Evolutionary conservation across 116 monocot genomes (phyloP), one percentile per base, ranked within the genome.

Genomic region (Dioscorea cayenensis): DNA sequence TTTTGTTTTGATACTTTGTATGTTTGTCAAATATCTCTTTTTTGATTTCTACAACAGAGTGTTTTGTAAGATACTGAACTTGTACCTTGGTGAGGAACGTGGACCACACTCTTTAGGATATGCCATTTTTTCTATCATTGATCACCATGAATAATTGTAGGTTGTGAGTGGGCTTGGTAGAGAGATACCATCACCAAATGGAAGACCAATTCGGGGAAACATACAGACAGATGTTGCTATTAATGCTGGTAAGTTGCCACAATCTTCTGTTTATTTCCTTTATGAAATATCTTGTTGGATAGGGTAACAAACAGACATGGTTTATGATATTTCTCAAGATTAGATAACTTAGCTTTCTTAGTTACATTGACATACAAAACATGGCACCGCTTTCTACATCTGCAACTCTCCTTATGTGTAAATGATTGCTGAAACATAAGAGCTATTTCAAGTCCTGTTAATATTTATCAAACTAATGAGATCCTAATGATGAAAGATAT

Each of bases 161-260:
- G 89, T 95, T 77, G 84, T 95, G 29, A 95, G 92, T 72, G 95
- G 95, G 49, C 75, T 95, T 65, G 85, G 92, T 17, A 85, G 95
- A 64, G 90, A 95, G 75, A 95, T 95, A 69, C 95, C 95, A 17
- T 95, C 95, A 18, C 92, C 86, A 71, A 87, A 85, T 79, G 92
- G 92, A 69, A 85, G 80, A 55, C 48, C 95, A 22, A 95, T 95
- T 78, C 79, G 85, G 61, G 95, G 95, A 74, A 90, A 85, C 36
- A 84, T 95, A 75, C 92, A 92, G 71, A 90, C 92, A 66, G 92
- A 95, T 82, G 92, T 92, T 49, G 84, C 95, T 74, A 95, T 92
- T 43, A 94, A 94, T 79, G 78, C 93, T 75, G 93, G 89, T 94
- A 78, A 71, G 4, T 68, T 4, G 51, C 64, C 50, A 18, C 6